phyloP scores from a whole-genome alignment of 805 yeast genomes.

The Grigorovia yakushimaensis region DNA sequence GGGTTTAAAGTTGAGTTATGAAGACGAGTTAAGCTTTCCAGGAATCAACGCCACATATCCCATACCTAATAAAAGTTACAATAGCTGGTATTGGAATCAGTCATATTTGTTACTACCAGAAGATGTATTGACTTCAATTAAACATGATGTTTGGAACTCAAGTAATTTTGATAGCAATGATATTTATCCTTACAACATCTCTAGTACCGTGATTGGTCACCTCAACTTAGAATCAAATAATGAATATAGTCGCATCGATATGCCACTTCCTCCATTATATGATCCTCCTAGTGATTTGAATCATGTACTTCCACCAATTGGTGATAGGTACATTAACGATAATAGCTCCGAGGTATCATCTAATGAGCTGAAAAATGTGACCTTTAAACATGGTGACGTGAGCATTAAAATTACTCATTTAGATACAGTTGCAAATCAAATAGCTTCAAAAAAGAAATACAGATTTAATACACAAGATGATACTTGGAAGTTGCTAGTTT shows the following conservation, averaged over 20 bases:
- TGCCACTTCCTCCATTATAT: slow-evolving; percentile 30
- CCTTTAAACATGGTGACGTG: slow-evolving; percentile 21
- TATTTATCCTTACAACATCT: slow-evolving; percentile 36
- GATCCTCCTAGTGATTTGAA: slow-evolving; percentile 22
- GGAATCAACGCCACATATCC: slow-evolving; percentile 48
- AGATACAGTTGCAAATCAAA: slow-evolving; percentile 11
- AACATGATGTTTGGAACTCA: slow-evolving; percentile 40
- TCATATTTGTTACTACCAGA: slow-evolving; percentile 52
- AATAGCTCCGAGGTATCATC: slow-evolving; percentile 8
- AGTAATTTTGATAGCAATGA: slow-evolving; percentile 21
- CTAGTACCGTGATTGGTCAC: slow-evolving; percentile 39
- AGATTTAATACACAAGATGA: slow-evolving; percentile 30
- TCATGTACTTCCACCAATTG: slow-evolving; percentile 19
- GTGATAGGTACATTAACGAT: slow-evolving; percentile 19
- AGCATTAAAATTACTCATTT: slow-evolving; percentile 17
- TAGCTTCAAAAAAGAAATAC: slow-evolving; percentile 11
- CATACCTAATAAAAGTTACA: slow-evolving; percentile 35
- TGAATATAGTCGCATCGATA: slow-evolving; percentile 12
- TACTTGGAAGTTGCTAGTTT: slow-evolving; percentile 31
- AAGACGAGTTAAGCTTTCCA: slow-evolving; percentile 41
- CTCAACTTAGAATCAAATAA: slow-evolving; percentile 24
- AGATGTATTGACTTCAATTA: slow-evolving; percentile 38
- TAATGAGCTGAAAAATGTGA: slow-evolving; percentile 22
- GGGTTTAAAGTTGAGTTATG: slow-evolving; percentile 59
- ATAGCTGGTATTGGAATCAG: slow-evolving; percentile 41